These are phyloP conservation scores for Colletotrichum agaves DNA, from an alignment of 2,329 filamentous ascomycete genomes.

Conservation along the genomic window DNA sequence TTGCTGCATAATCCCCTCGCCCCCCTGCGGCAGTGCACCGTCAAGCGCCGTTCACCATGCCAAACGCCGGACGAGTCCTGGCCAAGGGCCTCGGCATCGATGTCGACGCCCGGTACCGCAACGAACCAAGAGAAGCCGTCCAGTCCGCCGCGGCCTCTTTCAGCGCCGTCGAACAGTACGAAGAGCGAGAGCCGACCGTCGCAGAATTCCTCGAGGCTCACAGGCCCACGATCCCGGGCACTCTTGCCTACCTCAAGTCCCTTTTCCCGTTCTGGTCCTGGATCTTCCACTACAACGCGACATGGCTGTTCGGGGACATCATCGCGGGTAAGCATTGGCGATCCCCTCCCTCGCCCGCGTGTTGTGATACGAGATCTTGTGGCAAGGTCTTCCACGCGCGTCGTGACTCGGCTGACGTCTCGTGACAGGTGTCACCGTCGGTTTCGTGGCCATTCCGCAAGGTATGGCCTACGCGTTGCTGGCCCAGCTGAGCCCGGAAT, in stretches of 20 bases:
- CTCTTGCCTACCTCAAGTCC: constrained; percentile 50
- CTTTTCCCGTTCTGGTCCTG: constrained; percentile 62
- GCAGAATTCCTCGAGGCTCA: constrained; percentile 53
- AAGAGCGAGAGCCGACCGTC: constrained; percentile 55
- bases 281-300: constrained; percentile 51
- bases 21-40: background rate
- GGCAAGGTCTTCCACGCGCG: background rate
- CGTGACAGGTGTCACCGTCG: constrained; percentile 66
- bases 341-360: background rate
- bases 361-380: background rate
- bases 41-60: constrained; percentile 24
- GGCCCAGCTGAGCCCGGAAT: constrained; percentile 74
- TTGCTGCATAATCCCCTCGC: background rate
- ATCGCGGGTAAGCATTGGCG: constrained; percentile 31
- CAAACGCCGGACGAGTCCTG: constrained; percentile 40
- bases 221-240: constrained; percentile 45
- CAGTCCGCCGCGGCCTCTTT: constrained; percentile 43
- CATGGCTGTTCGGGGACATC: constrained; percentile 38
- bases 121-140: constrained; percentile 43
- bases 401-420: constrained; percentile 23
- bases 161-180: constrained; percentile 37
- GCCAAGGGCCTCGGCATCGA: constrained; percentile 47
- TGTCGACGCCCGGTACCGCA: constrained; percentile 42
- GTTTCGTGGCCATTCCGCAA: constrained; percentile 81
- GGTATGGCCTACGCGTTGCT: constrained; percentile 83